phyloP scores from a whole-genome alignment of 257 asterid genomes.

The Solanum chilense region DNA sequence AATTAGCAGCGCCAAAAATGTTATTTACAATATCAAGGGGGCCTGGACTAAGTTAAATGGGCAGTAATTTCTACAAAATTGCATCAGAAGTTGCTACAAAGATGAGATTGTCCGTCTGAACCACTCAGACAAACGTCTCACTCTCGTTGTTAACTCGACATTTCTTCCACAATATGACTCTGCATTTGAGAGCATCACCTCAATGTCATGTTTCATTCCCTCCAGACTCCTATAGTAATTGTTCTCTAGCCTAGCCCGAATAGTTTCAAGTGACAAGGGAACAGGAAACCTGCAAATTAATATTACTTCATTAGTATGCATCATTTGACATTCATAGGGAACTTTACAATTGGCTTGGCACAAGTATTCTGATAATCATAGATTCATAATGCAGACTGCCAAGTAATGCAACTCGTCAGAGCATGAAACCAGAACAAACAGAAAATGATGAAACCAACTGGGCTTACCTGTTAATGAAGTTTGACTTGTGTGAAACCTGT shows the following conservation, averaged over 20 bases:
- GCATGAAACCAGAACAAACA: not conserved
- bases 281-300: slow-evolving; percentile 70
- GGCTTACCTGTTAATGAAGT: slow-evolving; percentile 57
- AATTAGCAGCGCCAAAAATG: not conserved
- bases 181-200: slow-evolving; percentile 68
- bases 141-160: slow-evolving; percentile 36
- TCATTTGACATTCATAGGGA: not conserved
- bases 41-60: not conserved
- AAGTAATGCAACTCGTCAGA: not conserved
- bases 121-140: slow-evolving; percentile 66
- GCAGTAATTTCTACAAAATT: slow-evolving; percentile 52
- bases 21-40: not conserved
- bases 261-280: slow-evolving; percentile 67
- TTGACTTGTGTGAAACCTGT: slow-evolving; percentile 61
- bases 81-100: slow-evolving; percentile 27
- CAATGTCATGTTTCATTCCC: slow-evolving; percentile 65
- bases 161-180: slow-evolving; percentile 51
- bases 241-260: slow-evolving; percentile 62
- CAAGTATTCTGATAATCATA: not conserved
- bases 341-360: not conserved
- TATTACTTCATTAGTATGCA: not conserved
- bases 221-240: slow-evolving; percentile 79
- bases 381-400: not conserved
- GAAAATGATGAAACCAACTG: not conserved
- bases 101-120: slow-evolving; percentile 42